Percentiles rank a stretch among this genome's conserved stretches.
phyloP scores from a whole-genome alignment of 192 early-diverging fungal genomes.

The Gonapodya prolifera region DNA sequence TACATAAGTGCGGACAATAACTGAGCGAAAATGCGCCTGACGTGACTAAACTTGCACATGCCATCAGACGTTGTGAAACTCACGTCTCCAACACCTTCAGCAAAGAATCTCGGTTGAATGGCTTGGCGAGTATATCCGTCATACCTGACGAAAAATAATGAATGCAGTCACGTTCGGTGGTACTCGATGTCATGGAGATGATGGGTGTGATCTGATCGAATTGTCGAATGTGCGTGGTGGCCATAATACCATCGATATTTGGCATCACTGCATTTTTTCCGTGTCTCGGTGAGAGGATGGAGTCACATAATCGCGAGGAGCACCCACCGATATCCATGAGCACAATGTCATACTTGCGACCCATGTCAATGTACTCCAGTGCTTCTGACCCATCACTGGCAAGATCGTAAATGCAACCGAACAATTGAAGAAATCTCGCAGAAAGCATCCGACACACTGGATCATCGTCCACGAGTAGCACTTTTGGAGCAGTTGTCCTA shows the following conservation, averaged over 20 bases:
- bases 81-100: conserved; percentile 39
- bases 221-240: conserved; percentile 55
- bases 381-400: conserved; percentile 58
- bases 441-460: conserved; percentile 36
- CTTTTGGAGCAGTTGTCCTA: conserved; percentile 39
- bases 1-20: no score
- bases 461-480: conserved; percentile 62
- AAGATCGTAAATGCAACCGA: conserved; percentile 57
- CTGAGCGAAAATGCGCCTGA: no score
- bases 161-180: conserved; percentile 46
- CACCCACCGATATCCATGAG: conserved; percentile 29
- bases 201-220: conserved; percentile 59
- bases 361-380: conserved; percentile 36
- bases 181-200: conserved; percentile 65
- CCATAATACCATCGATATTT: conserved; percentile 52
- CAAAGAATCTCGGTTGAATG: conserved; percentile 39
- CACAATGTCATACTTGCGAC: conserved; percentile 59
- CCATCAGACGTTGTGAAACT: no score
- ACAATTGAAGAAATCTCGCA: conserved; percentile 36
- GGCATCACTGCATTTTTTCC: conserved; percentile 56
- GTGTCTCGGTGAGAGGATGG: background rate
- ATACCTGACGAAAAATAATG: conserved; percentile 56
- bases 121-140: conserved; percentile 63
- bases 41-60: no score
- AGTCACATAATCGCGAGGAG: background rate